These are phyloP conservation scores for Myxozyma vanderwaltii DNA, from an alignment of 805 yeast genomes.

Conservation along the genomic window DNA sequence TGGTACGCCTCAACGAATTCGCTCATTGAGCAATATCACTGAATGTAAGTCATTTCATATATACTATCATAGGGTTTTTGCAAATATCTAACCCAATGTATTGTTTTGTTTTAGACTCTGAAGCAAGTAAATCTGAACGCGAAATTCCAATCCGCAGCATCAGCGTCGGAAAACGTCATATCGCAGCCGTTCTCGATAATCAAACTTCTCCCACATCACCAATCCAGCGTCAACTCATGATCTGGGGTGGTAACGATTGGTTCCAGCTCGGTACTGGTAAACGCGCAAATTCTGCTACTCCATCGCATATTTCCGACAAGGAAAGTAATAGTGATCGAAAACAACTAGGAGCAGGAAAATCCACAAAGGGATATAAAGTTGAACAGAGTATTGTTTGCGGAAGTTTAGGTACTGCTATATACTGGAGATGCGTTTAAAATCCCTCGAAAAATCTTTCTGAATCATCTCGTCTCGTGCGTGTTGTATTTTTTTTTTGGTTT, in stretches of 20 bases:
- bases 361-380: slow-evolving; percentile 1
- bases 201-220: slow-evolving; percentile 36
- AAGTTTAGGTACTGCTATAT: slow-evolving; percentile 21
- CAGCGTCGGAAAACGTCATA: slow-evolving; percentile 68
- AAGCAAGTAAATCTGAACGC: slow-evolving; percentile 46
- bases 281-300: slow-evolving; percentile 48
- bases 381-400: slow-evolving; percentile 31
- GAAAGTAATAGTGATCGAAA: background rate
- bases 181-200: slow-evolving; percentile 59
- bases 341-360: slow-evolving; percentile 1
- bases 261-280: slow-evolving; percentile 90
- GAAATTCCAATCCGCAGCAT: slow-evolving; percentile 55
- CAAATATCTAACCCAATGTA: background rate
- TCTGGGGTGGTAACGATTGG: slow-evolving; percentile 80
- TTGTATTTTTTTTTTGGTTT: no score
- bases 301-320: background rate
- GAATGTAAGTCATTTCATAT: slow-evolving; percentile 30
- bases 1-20: slow-evolving; percentile 62
- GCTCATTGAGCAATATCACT: slow-evolving; percentile 45
- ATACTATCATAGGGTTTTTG: background rate
- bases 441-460: background rate
- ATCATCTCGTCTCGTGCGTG: background rate
- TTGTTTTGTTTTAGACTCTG: slow-evolving; percentile 44
- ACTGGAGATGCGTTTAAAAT: slow-evolving; percentile 16
- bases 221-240: slow-evolving; percentile 21